Evolutionary conservation across 2,329 filamentous ascomycete species (phyloP).

Genomic region (Aspergillus uvarum): DNA sequence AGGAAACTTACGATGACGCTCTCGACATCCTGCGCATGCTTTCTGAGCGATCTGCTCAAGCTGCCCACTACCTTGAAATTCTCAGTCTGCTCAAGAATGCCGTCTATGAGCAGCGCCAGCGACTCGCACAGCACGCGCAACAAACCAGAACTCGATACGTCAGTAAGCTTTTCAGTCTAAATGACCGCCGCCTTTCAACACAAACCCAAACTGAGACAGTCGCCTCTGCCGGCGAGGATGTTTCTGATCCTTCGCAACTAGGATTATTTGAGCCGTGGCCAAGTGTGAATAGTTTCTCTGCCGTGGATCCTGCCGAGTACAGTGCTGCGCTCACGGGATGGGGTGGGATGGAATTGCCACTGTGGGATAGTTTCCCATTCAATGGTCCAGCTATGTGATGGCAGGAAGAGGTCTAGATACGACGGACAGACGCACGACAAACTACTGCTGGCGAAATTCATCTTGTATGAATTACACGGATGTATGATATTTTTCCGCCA

Average conservation of each 20-base stretch:
- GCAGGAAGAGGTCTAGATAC: not conserved
- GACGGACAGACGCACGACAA: not conserved
- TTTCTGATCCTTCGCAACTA: constrained; percentile 8
- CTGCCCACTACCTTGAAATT: constrained; percentile 59
- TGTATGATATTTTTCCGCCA: not conserved
- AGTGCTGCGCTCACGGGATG: constrained; percentile 26
- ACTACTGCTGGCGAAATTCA: not conserved
- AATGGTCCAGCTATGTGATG: constrained; percentile 18
- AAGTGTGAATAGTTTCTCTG: not conserved
- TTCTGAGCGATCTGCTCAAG: constrained; percentile 54
- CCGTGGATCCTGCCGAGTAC: constrained; percentile 18
- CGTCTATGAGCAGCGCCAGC: constrained; percentile 44
- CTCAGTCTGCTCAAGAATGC: constrained; percentile 50
- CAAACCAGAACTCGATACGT: constrained; percentile 36
- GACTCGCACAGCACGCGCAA: constrained; percentile 27
- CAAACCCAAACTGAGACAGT: constrained; percentile 9
- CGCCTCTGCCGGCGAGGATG: constrained; percentile 1
- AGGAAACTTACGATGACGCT: constrained; percentile 51
- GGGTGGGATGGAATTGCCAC: constrained; percentile 36
- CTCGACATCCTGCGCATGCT: constrained; percentile 52
- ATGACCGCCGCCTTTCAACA: constrained; percentile 14
- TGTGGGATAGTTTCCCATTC: constrained; percentile 41
- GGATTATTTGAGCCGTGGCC: constrained; percentile 19
- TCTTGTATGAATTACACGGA: not conserved
- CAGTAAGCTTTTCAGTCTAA: constrained; percentile 38